These are phyloP conservation scores for Antarctomyces pellizariae DNA, from an alignment of 495 filamentous ascomycete species.

Conservation along the genomic window DNA sequence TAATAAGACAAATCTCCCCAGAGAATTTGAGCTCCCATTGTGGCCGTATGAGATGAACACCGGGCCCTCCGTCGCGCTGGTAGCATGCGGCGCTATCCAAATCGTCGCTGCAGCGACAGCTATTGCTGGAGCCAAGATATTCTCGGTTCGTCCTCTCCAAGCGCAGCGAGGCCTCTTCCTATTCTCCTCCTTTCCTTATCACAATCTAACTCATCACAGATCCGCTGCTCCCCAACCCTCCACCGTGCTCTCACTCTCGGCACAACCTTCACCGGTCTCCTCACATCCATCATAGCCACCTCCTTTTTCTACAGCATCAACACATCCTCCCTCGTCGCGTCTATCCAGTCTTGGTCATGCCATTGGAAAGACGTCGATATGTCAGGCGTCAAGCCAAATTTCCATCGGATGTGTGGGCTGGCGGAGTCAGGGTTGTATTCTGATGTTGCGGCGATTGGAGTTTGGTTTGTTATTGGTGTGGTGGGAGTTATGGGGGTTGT, in stretches of 20 bases:
- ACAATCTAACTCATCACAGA: no score
- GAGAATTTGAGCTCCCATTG: slow-evolving; percentile 19
- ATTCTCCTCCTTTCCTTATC: neutral
- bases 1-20: slow-evolving; percentile 20
- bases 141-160: slow-evolving; percentile 15
- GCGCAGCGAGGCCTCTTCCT: slow-evolving; percentile 12
- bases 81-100: slow-evolving; percentile 21
- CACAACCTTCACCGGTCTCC: slow-evolving; percentile 19
- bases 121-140: slow-evolving; percentile 8
- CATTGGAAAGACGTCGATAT: slow-evolving; percentile 24
- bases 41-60: slow-evolving; percentile 29
- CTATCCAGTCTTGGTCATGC: slow-evolving; percentile 30
- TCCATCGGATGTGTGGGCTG: slow-evolving; percentile 24
- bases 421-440: slow-evolving; percentile 24
- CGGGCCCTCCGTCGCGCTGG: slow-evolving; percentile 24
- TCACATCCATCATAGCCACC: slow-evolving; percentile 23
- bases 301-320: slow-evolving; percentile 30
- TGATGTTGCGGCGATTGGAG: slow-evolving; percentile 25
- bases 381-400: slow-evolving; percentile 21
- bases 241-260: slow-evolving; percentile 18
- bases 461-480: slow-evolving; percentile 20
- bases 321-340: slow-evolving; percentile 19
- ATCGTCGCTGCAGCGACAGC: slow-evolving; percentile 19
- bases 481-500: slow-evolving; percentile 18
- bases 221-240: slow-evolving; percentile 16